Evolutionary conservation across 2,329 filamentous ascomycete genomes (phyloP).

Genomic region (Proliferodiscus dingleyae): DNA sequence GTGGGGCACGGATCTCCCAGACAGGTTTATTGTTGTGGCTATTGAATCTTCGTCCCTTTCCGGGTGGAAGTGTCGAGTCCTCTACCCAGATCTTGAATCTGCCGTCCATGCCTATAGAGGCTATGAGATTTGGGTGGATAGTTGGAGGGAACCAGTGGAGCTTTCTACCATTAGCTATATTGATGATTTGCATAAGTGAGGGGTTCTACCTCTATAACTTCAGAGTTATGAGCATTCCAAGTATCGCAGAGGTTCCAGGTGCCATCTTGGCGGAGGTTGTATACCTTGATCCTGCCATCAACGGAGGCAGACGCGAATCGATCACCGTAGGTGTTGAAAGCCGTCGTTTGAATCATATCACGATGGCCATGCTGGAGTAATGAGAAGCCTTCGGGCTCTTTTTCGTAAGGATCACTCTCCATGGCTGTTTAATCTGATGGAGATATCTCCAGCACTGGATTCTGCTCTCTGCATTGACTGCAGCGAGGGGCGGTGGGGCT

Average conservation of each 20-base stretch:
- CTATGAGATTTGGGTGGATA: conserved; percentile 79
- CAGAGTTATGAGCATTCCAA: conserved; percentile 85
- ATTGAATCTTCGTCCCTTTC: conserved; percentile 75
- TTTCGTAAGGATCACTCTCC: conserved; percentile 14
- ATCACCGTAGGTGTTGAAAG: conserved; percentile 89
- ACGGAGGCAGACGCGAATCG: conserved; percentile 87
- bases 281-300: conserved; percentile 89
- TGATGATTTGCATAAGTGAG: background rate
- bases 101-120: conserved; percentile 84
- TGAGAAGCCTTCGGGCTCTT: conserved; percentile 22
- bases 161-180: conserved; percentile 39
- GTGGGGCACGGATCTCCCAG: conserved; percentile 25
- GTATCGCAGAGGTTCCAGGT: conserved; percentile 78
- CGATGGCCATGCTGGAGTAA: conserved; percentile 71
- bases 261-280: conserved; percentile 74
- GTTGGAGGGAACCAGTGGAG: conserved; percentile 92
- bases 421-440: conserved; percentile 1
- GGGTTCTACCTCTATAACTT: conserved; percentile 73
- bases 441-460: no score
- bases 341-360: conserved; percentile 48
- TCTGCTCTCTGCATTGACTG: no score
- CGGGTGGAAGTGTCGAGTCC: conserved; percentile 71
- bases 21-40: conserved; percentile 61
- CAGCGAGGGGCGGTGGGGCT: no score
- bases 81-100: conserved; percentile 91